Percentiles rank a stretch among this genome's conserved stretches.
phyloP scores from a whole-genome alignment of 805 yeast genomes.

The Kurtzmaniella fragi region DNA sequence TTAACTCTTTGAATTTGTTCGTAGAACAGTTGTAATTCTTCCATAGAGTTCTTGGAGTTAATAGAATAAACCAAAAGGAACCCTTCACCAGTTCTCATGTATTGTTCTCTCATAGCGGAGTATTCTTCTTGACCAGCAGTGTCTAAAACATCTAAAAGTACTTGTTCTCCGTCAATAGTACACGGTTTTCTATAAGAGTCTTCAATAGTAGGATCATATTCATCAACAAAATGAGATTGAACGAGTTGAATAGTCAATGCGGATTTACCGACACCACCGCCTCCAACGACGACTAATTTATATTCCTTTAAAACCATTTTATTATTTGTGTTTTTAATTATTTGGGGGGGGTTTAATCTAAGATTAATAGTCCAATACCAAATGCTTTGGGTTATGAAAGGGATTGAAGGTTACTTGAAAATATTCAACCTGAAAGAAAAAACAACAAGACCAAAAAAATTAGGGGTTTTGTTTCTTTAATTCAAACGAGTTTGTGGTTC shows the following conservation, averaged over 20 bases:
- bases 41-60: constrained; percentile 79
- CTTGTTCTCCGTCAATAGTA: constrained; percentile 72
- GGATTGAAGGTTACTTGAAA: too few species aligned
- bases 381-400: too few species aligned
- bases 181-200: constrained; percentile 87
- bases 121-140: constrained; percentile 99
- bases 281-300: constrained; percentile 94
- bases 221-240: constrained; percentile 93
- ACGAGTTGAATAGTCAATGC: constrained; percentile 94
- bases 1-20: constrained; percentile 77
- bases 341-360: neutral
- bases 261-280: constrained; percentile 98
- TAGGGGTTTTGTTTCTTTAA: too few species aligned
- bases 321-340: neutral
- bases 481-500: too few species aligned
- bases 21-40: constrained; percentile 72
- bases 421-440: too few species aligned
- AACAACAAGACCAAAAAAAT: too few species aligned
- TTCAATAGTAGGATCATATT: constrained; percentile 97
- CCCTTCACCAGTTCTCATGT: constrained; percentile 96
- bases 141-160: constrained; percentile 80
- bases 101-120: constrained; percentile 79
- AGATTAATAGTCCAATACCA: too few species aligned
- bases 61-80: constrained; percentile 85
- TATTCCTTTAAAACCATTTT: constrained; percentile 56